Evolutionary conservation across 257 asterid genomes (phyloP), one percentile per base, ranked within the genome.

Genomic region (Solanum pennellii): DNA sequence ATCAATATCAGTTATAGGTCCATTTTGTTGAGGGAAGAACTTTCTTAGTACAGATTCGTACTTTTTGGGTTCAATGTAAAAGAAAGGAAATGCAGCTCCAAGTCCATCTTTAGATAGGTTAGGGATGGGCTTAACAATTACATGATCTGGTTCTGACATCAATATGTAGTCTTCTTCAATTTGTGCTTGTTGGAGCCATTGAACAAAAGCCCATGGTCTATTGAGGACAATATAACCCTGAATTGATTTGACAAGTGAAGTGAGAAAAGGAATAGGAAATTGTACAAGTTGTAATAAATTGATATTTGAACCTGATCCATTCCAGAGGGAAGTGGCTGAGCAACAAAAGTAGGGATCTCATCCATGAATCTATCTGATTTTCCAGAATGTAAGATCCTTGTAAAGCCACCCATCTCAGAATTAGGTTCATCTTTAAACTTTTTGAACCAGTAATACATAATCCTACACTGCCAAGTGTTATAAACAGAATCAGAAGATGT

Each of bases 181-280:
- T 56, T 92, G 84, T 80, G 98, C 96, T 91, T 96, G 93, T 88
- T 94, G 97, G 90, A 96, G 99, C 99, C 99, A 96, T 91, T 96
- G 99, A 77, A 96, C 99, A 92, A 96, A 95, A 76, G 99, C 99
- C 98, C 98, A 96, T 35, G 99, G 99, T 83, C 99, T 94, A 91
- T 96, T 96, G 71, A 96, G 98, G 89, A 96, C 99, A 90, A 96
- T 93, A 91, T 96, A 96, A 6, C 99, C 99, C 99, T 96, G 95
- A 82, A 86, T 88, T 74, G 72, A 86, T 88, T 88, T 72, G 62
- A 65, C 87, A 44, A 8, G 18, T n/a, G 72, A 65, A 11, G 33
- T 65, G 33, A 65, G 33, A 65, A 65, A 65, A n/a, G 16, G 8
- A 65, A 65, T n/a, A 60, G 13, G 29, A 65, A 65, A 11, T 11